These are phyloP conservation scores for Excoecaria cochinchinensis DNA, from an alignment of 345 rosid species.

Conservation along the genomic window DNA sequence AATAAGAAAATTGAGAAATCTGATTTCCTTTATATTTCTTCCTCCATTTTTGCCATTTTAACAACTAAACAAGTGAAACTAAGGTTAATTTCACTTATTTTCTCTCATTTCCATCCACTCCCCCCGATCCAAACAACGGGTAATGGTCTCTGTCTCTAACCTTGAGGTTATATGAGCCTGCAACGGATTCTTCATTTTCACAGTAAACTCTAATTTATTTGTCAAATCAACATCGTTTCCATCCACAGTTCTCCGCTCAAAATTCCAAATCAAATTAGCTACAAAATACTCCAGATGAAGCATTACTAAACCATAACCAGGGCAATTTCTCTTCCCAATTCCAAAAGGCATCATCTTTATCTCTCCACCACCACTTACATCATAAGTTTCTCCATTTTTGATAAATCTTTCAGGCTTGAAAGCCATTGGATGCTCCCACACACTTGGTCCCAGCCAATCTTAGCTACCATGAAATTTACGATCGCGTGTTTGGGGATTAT, in stretches of 20 bases:
- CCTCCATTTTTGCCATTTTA: too few relatives aligned
- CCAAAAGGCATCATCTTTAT: too few relatives aligned
- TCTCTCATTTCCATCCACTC: too few relatives aligned
- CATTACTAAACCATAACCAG: conserved; percentile 14
- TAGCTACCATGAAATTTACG: conserved; percentile 12
- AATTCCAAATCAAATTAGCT: conserved; percentile 20
- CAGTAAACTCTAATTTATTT: conserved; percentile 6
- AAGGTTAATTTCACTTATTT: too few relatives aligned
- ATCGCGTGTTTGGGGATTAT: conserved; percentile 2
- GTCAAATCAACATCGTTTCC: conserved; percentile 13
- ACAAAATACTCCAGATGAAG: conserved; percentile 20
- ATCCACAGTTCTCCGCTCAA: conserved; percentile 11
- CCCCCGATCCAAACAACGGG: too few relatives aligned
- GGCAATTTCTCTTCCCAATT: conserved; percentile 21
- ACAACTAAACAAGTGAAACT: too few relatives aligned
- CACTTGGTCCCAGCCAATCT: conserved; percentile 14
- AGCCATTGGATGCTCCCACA: conserved; percentile 27
- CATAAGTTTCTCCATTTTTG: neutral
- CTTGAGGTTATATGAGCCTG: conserved; percentile 5
- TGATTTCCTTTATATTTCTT: too few relatives aligned
- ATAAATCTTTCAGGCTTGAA: conserved; percentile 27
- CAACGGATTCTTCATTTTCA: conserved; percentile 11
- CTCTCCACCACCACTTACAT: conserved; percentile 13
- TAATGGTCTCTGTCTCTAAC: neutral
- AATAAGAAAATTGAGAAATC: too few relatives aligned